Evolutionary conservation across 805 yeast genomes (phyloP).

Genomic region (Starmerella asiatica): DNA sequence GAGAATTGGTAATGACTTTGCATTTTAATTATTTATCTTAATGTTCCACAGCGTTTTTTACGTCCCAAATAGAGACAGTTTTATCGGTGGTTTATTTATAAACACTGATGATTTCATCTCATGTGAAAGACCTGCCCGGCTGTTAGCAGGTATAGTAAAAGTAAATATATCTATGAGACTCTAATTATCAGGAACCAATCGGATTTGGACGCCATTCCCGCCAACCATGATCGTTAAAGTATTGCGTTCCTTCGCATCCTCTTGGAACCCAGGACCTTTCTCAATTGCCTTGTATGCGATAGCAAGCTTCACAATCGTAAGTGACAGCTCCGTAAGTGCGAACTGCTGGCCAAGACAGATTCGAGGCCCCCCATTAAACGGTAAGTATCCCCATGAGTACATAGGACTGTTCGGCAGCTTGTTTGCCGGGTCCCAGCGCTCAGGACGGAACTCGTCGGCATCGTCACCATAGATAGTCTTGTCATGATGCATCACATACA

Average conservation of each 20-base stretch:
- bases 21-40: not conserved
- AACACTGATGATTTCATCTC: too few species aligned
- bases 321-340: slow-evolving; percentile 37
- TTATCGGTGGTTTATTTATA: too few species aligned
- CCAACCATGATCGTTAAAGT: slow-evolving; percentile 10
- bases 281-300: slow-evolving; percentile 22
- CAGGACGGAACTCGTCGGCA: slow-evolving; percentile 32
- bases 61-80: too few species aligned
- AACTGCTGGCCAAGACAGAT: slow-evolving; percentile 40
- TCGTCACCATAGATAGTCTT: slow-evolving; percentile 32
- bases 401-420: slow-evolving; percentile 17
- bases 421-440: slow-evolving; percentile 31
- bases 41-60: too few species aligned
- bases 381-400: slow-evolving; percentile 35
- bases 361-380: slow-evolving; percentile 40
- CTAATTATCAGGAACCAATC: not conserved
- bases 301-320: slow-evolving; percentile 30
- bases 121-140: too few species aligned
- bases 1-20: slow-evolving; percentile 19
- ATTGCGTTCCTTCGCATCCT: slow-evolving; percentile 1
- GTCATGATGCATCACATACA: slow-evolving; percentile 33
- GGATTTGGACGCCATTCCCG: slow-evolving; percentile 10
- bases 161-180: not conserved
- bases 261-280: slow-evolving; percentile 6
- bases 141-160: not conserved